Conservation (phyloP, 345 rosid species). For the Anacardium occidentale region DNA sequence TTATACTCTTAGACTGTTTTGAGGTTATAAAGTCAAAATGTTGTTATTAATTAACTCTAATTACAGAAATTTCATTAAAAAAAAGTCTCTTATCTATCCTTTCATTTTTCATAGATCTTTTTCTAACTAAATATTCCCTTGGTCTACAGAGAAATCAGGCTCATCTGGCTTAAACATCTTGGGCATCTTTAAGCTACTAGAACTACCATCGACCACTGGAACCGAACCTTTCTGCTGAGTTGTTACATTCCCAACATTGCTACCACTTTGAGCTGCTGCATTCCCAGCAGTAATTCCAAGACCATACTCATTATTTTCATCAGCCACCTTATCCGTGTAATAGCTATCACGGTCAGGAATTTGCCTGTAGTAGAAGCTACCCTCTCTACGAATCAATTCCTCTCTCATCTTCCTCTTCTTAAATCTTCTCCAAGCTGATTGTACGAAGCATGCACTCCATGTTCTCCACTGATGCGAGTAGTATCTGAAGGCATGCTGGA, state of each 20-base stretch:
- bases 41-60: too few species aligned
- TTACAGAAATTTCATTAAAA: too few species aligned
- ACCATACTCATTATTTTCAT: constrained; percentile 20
- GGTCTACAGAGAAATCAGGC: constrained; percentile 75
- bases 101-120: too few species aligned
- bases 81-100: too few species aligned
- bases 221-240: constrained; percentile 46
- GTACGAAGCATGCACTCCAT: constrained; percentile 85
- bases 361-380: constrained; percentile 27
- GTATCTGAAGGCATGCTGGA: constrained; percentile 91
- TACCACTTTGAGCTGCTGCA: constrained; percentile 20
- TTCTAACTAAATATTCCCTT: constrained; percentile 31
- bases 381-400: constrained; percentile 56
- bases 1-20: too few species aligned
- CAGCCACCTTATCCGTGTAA: constrained; percentile 30
- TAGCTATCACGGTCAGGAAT: constrained; percentile 27
- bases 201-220: constrained; percentile 37
- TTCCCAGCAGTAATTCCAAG: constrained; percentile 22
- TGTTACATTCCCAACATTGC: constrained; percentile 44
- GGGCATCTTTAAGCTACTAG: constrained; percentile 69
- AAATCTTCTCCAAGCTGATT: constrained; percentile 79
- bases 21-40: too few species aligned
- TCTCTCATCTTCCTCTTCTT: constrained; percentile 55
- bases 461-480: constrained; percentile 95
- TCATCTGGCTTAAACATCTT: constrained; percentile 79